Evolutionary conservation across 495 filamentous ascomycete species (phyloP).

Genomic region (Pyronema domesticum): DNA sequence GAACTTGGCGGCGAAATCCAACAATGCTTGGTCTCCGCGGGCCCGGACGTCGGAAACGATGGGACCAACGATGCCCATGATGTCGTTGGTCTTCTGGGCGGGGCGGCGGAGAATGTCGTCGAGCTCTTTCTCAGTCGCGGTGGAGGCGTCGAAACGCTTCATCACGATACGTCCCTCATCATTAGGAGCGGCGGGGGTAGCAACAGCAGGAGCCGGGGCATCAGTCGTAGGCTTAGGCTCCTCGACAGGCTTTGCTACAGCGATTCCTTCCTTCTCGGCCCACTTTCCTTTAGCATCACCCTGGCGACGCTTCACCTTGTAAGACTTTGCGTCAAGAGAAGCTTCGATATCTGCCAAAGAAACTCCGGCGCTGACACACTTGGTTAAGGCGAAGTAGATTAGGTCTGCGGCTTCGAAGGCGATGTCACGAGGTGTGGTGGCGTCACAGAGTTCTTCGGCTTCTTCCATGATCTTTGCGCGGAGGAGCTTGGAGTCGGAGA

Average conservation of each 20-base stretch:
- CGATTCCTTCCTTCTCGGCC: slow-evolving; percentile 63
- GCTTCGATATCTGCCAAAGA: slow-evolving; percentile 71
- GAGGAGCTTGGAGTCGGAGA: slow-evolving; percentile 74
- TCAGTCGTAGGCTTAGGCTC: slow-evolving; percentile 30
- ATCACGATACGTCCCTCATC: slow-evolving; percentile 53
- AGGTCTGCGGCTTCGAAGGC: slow-evolving; percentile 90
- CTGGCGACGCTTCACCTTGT: slow-evolving; percentile 78
- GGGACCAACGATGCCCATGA: slow-evolving; percentile 73
- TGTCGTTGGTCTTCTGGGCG: slow-evolving; percentile 82
- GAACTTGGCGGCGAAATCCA: slow-evolving; percentile 91
- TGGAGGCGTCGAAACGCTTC: slow-evolving; percentile 53
- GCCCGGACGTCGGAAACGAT: slow-evolving; percentile 73
- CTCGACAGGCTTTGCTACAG: slow-evolving; percentile 20
- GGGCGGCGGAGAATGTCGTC: slow-evolving; percentile 60
- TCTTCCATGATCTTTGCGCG: slow-evolving; percentile 97
- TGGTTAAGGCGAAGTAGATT: slow-evolving; percentile 86
- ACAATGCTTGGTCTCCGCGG: slow-evolving; percentile 67
- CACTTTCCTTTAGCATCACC: slow-evolving; percentile 86
- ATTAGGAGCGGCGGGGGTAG: slow-evolving; percentile 4
- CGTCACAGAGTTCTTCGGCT: slow-evolving; percentile 80
- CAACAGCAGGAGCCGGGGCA: slow-evolving; percentile 25
- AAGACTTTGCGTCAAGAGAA: slow-evolving; percentile 81
- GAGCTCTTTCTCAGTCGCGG: slow-evolving; percentile 42
- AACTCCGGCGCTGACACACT: slow-evolving; percentile 67
- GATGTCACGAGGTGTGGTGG: slow-evolving; percentile 60